Percentiles rank a stretch among this genome's conserved stretches.
Conservation (phyloP, 495 filamentous ascomycete genomes). For the Sporormia fimetaria region DNA sequence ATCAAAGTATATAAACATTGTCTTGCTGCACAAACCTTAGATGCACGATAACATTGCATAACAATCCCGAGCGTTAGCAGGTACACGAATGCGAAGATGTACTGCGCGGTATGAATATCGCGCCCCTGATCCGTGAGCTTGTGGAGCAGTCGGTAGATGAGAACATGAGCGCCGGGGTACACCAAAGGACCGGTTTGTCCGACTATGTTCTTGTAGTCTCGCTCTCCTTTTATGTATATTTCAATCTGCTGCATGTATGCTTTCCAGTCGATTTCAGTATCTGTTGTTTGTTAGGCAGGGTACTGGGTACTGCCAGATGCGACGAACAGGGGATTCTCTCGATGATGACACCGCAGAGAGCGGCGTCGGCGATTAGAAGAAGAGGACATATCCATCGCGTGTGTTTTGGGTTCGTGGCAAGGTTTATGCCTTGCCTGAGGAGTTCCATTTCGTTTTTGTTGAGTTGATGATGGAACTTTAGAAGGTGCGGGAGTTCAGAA, state of each 20-base stretch:
- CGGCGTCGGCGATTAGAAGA: conserved; percentile 60
- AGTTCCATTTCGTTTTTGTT: conserved; percentile 22
- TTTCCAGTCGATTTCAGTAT: conserved; percentile 96
- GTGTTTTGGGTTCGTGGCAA: conserved; percentile 43
- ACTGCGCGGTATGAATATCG: conserved; percentile 69
- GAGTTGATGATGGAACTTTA: conserved; percentile 5
- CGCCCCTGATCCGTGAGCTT: conserved; percentile 61
- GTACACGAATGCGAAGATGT: conserved; percentile 69
- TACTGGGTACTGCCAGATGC: conserved; percentile 1
- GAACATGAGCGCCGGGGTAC: conserved; percentile 88
- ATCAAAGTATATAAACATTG: background rate
- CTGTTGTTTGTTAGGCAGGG: conserved; percentile 36
- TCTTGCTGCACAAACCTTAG: conserved; percentile 47
- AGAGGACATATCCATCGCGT: conserved; percentile 54
- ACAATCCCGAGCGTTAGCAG: conserved; percentile 61
- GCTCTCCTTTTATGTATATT: conserved; percentile 70
- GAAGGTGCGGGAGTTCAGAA: conserved; percentile 5
- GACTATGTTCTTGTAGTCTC: conserved; percentile 74
- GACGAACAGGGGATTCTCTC: conserved; percentile 75
- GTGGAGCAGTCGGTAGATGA: conserved; percentile 74
- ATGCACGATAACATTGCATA: conserved; percentile 67
- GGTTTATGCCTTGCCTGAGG: conserved; percentile 26
- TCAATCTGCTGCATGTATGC: conserved; percentile 92
- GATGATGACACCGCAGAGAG: conserved; percentile 64
- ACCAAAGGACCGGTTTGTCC: conserved; percentile 81